Evolutionary conservation across 176 grass and related monocot genomes (phyloP).

Genomic region (Olyra latifolia): DNA sequence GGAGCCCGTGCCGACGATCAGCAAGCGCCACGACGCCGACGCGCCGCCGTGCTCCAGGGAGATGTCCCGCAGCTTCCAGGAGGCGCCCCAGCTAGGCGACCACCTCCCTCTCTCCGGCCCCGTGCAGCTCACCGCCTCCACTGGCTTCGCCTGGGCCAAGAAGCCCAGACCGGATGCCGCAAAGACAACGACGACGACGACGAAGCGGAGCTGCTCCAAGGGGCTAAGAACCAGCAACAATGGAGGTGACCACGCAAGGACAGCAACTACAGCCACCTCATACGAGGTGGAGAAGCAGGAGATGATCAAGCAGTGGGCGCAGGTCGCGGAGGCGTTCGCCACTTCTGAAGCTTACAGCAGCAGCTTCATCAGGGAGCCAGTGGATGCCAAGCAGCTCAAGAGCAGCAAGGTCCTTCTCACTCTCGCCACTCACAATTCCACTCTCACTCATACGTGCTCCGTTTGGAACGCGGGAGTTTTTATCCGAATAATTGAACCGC

Average conservation of each 20-base stretch:
- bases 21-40: slow-evolving; percentile 28
- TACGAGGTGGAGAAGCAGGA: slow-evolving; percentile 60
- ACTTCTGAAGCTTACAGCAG: slow-evolving; percentile 39
- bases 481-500: not conserved
- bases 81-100: slow-evolving; percentile 31
- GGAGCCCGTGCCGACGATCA: slow-evolving; percentile 37
- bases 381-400: slow-evolving; percentile 41
- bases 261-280: slow-evolving; percentile 1
- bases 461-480: not conserved
- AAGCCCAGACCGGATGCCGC: slow-evolving; percentile 37
- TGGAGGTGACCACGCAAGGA: not conserved
- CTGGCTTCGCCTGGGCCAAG: slow-evolving; percentile 72
- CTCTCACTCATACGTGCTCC: not conserved
- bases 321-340: slow-evolving; percentile 48
- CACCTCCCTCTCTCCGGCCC: slow-evolving; percentile 35
- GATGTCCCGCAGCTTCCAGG: slow-evolving; percentile 38
- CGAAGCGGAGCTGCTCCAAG: slow-evolving; percentile 35
- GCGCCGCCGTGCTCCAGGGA: slow-evolving; percentile 24
- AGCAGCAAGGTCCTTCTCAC: slow-evolving; percentile 22
- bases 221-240: slow-evolving; percentile 1
- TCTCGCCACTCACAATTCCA: not conserved
- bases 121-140: slow-evolving; percentile 50
- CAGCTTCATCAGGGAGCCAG: slow-evolving; percentile 31
- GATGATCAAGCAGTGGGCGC: slow-evolving; percentile 75
- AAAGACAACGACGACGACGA: not conserved